Evolutionary conservation across 306 rosid genomes (phyloP), one percentile per base, ranked within the genome.

Genomic region (Neltuma alba): DNA sequence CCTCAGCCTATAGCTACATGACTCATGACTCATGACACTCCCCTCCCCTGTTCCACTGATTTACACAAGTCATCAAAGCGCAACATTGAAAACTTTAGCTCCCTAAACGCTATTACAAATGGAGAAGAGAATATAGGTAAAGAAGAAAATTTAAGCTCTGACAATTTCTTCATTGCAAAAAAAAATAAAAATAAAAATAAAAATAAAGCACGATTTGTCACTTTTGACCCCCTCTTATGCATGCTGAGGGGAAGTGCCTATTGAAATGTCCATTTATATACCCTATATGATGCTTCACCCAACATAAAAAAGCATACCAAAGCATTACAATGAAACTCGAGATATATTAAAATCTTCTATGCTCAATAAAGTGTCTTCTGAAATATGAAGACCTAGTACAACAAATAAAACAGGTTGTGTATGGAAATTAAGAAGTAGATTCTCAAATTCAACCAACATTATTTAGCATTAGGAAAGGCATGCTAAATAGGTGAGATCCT

Each of bases 31-130:
- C n/a, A n/a, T n/a, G 41, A 75, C 9, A 52, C 38, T 63, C 61
- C 14, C 75, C 28, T 67, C 34, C 33, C 52, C 52, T 67, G n/a
- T 45, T 50, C 74, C 37, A 37, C 74, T 50, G 41, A 69, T 36
- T 66, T 77, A 27, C 42, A 25, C 38, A 18, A 63, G 27, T 28
- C 31, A 61, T 27, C 70, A 42, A 0, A 30, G 45, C 2, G 1
- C 31, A 30, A 28, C 33, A 23, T 67, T 27, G 57, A 38, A 12
- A 50, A 1, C 55, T 41, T n/a, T 37, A 21, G 45, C 37, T 36
- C 28, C 16, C 23, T 40, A 38, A 58, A 52, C 13, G 54, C 18
- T 27, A 38, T 78, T 48, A 41, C 25, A 40, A 70, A 57, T n/a
- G 28, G 20, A 30, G 28, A 33, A 57, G 61, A 13, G 25, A 55